Evolutionary conservation across 2,329 filamentous ascomycete genomes (phyloP), one percentile per base, ranked within the genome.

Genomic region (Anisogramma anomala): DNA sequence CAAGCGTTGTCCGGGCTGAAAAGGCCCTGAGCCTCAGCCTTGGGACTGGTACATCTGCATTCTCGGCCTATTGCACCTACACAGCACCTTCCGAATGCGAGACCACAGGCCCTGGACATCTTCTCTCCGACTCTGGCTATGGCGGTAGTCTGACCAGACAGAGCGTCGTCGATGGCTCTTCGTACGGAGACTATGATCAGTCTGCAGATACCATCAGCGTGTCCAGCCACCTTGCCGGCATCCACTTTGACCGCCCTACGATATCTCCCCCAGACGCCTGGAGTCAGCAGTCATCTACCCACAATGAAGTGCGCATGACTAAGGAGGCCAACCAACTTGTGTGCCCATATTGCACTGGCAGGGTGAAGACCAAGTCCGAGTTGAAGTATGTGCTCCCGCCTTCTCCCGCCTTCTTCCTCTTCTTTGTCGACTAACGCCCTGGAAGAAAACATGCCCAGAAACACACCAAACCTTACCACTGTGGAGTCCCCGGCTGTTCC

Each of bases 391-490:
- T 53, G 3, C 22, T 27, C 6, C 17, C 30, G 26, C 33, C 9
- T 3, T 9, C 11, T 13, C 23, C 15, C 10, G 26, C 30, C 22
- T 20, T 10, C 3, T 25, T 3, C 11, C 23, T 15, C 10, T 25
- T 31, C 22, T 20, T 10, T 3, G 19, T 3, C 17, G 38, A 10
- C 18, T 23, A 9, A 31, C 9, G 27, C 30, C 47, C 54, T 55
- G 20, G 11, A 46, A 93, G 86, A 45, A 94, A 93, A 58, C 85
- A 93, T 52, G 60, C 67, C 33, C 68, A 79, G 15, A 77, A 79
- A 36, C 85, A 94, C 57, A 66, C 62, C 1, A 87, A 82, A 50
- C 74, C 77, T 0, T 76, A 71, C 55, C 69, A 61, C 43, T 94
- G 87, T 54, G 53, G 67, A 3, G 59, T 74, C 18, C 48, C 56